phyloP scores from a whole-genome alignment of 73 alveolate genomes.

The Paramecium caudatum region DNA sequence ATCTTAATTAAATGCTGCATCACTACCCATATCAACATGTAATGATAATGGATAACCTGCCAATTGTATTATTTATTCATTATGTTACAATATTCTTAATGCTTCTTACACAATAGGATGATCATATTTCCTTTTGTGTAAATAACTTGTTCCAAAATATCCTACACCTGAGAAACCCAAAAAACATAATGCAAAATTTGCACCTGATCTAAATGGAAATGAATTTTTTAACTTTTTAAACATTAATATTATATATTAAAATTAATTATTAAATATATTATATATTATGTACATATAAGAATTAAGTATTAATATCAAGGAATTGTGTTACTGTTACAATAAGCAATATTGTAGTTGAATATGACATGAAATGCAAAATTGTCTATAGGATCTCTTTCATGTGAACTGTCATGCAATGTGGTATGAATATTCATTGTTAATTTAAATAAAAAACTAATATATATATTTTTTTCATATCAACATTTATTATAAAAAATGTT shows the following conservation, averaged over 20 bases:
- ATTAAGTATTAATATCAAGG: too few relatives aligned
- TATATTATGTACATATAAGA: too few relatives aligned
- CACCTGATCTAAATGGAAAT: slow-evolving; percentile 25
- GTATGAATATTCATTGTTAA: too few relatives aligned
- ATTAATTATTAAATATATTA: too few relatives aligned
- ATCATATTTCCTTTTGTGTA: slow-evolving; percentile 44
- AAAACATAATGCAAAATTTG: background rate
- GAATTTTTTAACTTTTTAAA: slow-evolving; percentile 30
- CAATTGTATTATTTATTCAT: slow-evolving; percentile 54
- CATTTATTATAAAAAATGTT: too few relatives aligned
- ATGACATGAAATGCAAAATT: too few relatives aligned
- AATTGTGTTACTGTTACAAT: too few relatives aligned
- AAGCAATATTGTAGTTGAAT: too few relatives aligned
- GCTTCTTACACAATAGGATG: slow-evolving; percentile 65
- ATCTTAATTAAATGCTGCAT: background rate
- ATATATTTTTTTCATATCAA: too few relatives aligned
- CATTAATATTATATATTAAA: slow-evolving; percentile 4
- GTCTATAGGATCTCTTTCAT: too few relatives aligned
- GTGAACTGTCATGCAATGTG: too few relatives aligned
- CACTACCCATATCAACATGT: background rate
- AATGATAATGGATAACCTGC: slow-evolving; percentile 58
- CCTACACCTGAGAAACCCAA: slow-evolving; percentile 60
- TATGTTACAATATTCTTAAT: slow-evolving; percentile 4
- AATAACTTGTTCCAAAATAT: background rate
- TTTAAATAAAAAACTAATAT: too few relatives aligned